Conservation (phyloP, 2,329 filamentous ascomycete genomes). For the Tolypocladium cylindrosporum region DNA sequence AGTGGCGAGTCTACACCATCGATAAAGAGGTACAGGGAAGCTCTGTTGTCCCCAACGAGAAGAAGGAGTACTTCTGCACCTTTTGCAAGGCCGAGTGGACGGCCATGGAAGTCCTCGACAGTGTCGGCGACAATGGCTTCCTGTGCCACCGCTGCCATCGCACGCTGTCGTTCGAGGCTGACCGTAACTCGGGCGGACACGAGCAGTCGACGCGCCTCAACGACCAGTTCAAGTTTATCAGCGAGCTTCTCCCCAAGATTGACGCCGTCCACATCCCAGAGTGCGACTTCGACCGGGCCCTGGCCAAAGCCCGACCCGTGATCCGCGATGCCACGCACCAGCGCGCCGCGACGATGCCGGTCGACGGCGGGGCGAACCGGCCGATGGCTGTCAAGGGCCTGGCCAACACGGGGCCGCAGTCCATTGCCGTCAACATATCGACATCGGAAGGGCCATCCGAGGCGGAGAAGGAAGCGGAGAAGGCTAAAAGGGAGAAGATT, state of each 20-base stretch:
- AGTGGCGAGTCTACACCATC: constrained; percentile 83
- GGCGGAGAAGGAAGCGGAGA: constrained; percentile 55
- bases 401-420: constrained; percentile 55
- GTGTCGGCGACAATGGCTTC: constrained; percentile 61
- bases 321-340: constrained; percentile 58
- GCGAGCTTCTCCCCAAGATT: constrained; percentile 65
- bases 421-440: constrained; percentile 60
- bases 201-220: constrained; percentile 68
- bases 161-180: constrained; percentile 53
- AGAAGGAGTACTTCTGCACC: constrained; percentile 83
- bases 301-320: constrained; percentile 53
- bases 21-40: constrained; percentile 82
- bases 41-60: constrained; percentile 69
- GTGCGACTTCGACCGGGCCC: constrained; percentile 62
- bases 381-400: constrained; percentile 63
- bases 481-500: constrained; percentile 54
- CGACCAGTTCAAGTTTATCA: constrained; percentile 69
- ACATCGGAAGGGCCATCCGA: constrained; percentile 55
- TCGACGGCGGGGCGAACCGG: constrained; percentile 41
- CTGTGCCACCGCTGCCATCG: constrained; percentile 69
- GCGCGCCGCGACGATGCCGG: constrained; percentile 46
- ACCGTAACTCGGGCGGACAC: constrained; percentile 59
- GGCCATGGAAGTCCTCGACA: constrained; percentile 78
- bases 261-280: constrained; percentile 66
- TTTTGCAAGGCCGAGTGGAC: constrained; percentile 82